A percentile compares a stretch with the other conserved stretches of the same genome.
phyloP scores from a whole-genome alignment of 225 moss, liverwort and hornwort genomes.

The Lunularia cruciata region DNA sequence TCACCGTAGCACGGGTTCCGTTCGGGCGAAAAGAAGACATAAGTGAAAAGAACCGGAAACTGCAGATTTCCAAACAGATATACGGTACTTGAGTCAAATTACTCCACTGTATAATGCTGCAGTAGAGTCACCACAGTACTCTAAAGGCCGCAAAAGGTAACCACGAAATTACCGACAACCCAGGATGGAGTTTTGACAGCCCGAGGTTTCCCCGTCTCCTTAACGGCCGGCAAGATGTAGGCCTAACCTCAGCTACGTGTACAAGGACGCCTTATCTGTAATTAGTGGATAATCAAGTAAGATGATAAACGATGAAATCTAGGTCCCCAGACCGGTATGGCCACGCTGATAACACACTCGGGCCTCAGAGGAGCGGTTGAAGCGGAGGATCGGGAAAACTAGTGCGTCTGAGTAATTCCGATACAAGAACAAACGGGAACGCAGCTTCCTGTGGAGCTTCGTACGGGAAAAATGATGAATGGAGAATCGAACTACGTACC shows the following conservation, averaged over 20 bases:
- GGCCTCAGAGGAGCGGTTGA: not conserved
- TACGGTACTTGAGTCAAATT: no score
- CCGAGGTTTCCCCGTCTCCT: not conserved
- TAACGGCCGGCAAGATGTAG: slow-evolving; percentile 2
- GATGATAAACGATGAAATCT: no score
- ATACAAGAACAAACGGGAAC: slow-evolving; percentile 7
- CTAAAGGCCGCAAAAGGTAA: no score
- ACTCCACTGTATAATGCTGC: no score
- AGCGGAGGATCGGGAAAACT: not conserved
- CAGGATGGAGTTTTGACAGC: not conserved
- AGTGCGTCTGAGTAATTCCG: not conserved
- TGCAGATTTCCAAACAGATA: no score
- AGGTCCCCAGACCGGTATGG: no score
- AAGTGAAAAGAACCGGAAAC: no score
- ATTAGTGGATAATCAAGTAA: no score
- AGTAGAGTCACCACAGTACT: no score
- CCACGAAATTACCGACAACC: no score
- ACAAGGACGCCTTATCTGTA: not conserved
- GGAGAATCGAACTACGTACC: not conserved
- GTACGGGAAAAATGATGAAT: not conserved
- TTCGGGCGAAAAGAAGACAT: no score
- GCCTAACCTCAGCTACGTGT: not conserved
- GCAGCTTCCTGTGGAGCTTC: slow-evolving; percentile 3
- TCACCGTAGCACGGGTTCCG: no score
- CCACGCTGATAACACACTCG: not conserved